Percentiles rank a stretch among this genome's conserved stretches.
Conservation (phyloP, 768 basidiomycete species). For the Russula sp. region DNA sequence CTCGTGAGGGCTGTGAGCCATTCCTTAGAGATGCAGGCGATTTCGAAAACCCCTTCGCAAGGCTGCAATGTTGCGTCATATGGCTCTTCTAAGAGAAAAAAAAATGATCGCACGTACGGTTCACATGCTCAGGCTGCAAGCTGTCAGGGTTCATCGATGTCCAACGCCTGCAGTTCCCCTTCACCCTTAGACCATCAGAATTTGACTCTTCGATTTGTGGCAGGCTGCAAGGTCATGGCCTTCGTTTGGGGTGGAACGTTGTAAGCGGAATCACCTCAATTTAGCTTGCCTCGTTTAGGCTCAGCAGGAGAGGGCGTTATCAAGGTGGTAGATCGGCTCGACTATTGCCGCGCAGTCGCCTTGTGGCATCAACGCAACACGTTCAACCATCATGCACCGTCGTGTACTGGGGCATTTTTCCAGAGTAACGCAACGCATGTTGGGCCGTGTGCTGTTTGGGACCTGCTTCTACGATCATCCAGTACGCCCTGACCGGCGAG, state of each 20-base stretch:
- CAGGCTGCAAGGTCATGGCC: background rate
- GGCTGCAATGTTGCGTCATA: background rate
- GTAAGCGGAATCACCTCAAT: background rate
- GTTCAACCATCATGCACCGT: background rate
- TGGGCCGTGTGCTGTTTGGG: background rate
- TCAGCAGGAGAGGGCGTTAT: background rate
- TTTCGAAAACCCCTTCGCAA: background rate
- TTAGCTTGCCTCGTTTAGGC: background rate
- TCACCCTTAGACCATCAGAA: background rate
- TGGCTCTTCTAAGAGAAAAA: background rate
- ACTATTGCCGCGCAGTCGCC: background rate
- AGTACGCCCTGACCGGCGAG: background rate
- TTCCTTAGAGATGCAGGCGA: background rate
- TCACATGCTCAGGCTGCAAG: background rate
- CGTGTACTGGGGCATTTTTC: background rate
- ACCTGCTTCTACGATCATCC: slow-evolving; percentile 4
- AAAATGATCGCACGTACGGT: background rate
- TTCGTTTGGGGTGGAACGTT: background rate
- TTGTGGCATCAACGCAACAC: slow-evolving; percentile 13
- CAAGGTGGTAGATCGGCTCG: background rate
- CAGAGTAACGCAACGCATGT: slow-evolving; percentile 9
- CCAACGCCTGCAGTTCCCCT: background rate
- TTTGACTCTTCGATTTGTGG: background rate
- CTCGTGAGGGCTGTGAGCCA: no score
- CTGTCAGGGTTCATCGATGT: background rate